These are phyloP conservation scores for Chalara sp. DNA, from an alignment of 2,329 filamentous ascomycete species.

Conservation along the genomic window DNA sequence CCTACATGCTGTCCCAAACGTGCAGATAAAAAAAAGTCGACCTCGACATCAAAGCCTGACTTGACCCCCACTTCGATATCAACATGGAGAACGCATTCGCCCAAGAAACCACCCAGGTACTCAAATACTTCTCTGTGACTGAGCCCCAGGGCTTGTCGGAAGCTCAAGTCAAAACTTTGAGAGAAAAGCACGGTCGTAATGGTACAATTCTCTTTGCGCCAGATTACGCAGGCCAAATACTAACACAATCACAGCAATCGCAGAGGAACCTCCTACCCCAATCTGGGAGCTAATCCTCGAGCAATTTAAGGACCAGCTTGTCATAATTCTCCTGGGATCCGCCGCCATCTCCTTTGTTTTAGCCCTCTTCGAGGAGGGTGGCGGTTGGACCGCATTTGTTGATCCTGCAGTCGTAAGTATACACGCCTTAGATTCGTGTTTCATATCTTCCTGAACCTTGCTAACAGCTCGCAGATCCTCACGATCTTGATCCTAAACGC, in stretches of 20 bases:
- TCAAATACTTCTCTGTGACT: slow-evolving; percentile 52
- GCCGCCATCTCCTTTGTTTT: slow-evolving; percentile 90
- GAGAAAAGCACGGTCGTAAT: slow-evolving; percentile 59
- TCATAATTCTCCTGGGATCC: slow-evolving; percentile 88
- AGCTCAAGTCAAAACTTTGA: slow-evolving; percentile 47
- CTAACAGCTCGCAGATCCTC: slow-evolving; percentile 59
- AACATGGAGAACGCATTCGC: slow-evolving; percentile 59
- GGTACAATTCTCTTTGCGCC: slow-evolving; percentile 38
- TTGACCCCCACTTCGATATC: slow-evolving; percentile 1
- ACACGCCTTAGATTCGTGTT: background rate
- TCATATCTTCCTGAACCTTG: background rate
- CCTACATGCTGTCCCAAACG: slow-evolving; percentile 6
- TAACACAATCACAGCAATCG: slow-evolving; percentile 46
- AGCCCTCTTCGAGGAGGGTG: slow-evolving; percentile 86
- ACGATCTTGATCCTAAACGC: slow-evolving; percentile 96
- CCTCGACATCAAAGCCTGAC: no score
- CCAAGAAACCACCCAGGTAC: slow-evolving; percentile 49
- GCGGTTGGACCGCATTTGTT: slow-evolving; percentile 95
- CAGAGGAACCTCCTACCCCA: slow-evolving; percentile 91
- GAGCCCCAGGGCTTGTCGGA: slow-evolving; percentile 48
- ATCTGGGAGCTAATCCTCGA: slow-evolving; percentile 95
- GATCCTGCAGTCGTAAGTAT: slow-evolving; percentile 83
- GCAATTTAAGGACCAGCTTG: slow-evolving; percentile 98
- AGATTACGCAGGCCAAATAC: slow-evolving; percentile 2
- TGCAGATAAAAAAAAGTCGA: background rate